Base-by-base conservation (phyloP, 129 eudicot genomes). In the Erigeron canadensis region DNA sequence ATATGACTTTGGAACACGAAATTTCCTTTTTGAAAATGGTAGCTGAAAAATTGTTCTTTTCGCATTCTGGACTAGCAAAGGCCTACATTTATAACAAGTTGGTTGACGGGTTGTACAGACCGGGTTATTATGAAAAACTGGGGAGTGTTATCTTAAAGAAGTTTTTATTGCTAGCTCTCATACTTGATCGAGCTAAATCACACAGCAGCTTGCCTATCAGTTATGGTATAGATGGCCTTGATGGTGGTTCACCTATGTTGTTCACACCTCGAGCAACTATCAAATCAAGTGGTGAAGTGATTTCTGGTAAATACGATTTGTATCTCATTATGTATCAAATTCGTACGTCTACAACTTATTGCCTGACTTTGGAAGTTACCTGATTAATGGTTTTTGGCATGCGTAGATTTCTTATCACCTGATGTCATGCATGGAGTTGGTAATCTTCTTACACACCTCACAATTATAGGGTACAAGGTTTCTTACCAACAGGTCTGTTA, bases 361-460 rank as follows among this genome's bases (percentile, higher is more conserved):
- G 28, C 16, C 67, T 76, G 48, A 64, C 17, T 64, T 69, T 53
- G 76, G 34, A 28, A 28, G 34, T 28, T 28, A 28, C 34, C 3
- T 28, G 3, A 28, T 28, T 28, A 28, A 28, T 67, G 17, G 12
- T 45, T 63, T 47, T 18, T 70, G 40, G 21, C 21, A 60, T 71
- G 72, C 73, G 72, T 74, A 95, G 97, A 86, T 13, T 90, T 95
- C 80, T 78, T 95, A 63, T 79, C 96, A 28, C 80, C 96, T 10
- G 97, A 95, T 65, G 97, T 95, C 71, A 95, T 95, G 99, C 99
- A 86, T 84, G 99, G 99, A 59, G 99, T 90, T 75, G 99, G 99
- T 13, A 90, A 86, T 84, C 89, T 95, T 79, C 75, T 90, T 41
- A 79, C 99, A 7, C 99, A 95, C 50, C 86, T 95, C 68, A 83